Evolutionary conservation across 768 basidiomycete species (phyloP).

Genomic region (Mycena metata): DNA sequence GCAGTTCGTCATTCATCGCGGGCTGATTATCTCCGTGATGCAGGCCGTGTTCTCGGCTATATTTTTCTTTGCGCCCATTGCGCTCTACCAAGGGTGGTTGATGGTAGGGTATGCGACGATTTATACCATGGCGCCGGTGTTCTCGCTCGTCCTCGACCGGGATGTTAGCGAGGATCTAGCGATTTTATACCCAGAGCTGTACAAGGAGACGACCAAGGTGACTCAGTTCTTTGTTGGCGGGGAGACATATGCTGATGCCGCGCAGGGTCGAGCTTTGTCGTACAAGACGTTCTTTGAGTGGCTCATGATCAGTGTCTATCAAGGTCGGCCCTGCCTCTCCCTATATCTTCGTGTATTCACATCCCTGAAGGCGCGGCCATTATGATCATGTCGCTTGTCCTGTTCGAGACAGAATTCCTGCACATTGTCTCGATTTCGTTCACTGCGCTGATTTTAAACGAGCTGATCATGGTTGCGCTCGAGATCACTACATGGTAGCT

Average conservation of each 20-base stretch:
- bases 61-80: conserved; percentile 95
- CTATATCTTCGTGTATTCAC: conserved; percentile 2
- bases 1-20: conserved; percentile 98
- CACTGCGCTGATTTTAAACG: conserved; percentile 94
- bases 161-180: conserved; percentile 98
- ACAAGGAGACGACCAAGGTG: conserved; percentile 98
- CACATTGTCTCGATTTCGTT: conserved; percentile 99
- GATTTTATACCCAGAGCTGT: conserved; percentile 95
- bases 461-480: conserved; percentile 98
- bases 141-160: conserved; percentile 94
- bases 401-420: conserved; percentile 97
- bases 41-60: conserved; percentile 97
- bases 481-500: conserved; percentile 95
- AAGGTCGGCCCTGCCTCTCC: conserved; percentile 67
- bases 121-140: conserved; percentile 99
- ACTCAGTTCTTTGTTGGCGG: conserved; percentile 46
- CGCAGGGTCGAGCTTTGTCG: conserved; percentile 91
- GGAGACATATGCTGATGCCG: conserved; percentile 8
- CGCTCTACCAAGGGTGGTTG: conserved; percentile 97
- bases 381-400: conserved; percentile 96
- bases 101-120: conserved; percentile 97
- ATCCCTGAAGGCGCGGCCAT: conserved; percentile 84
- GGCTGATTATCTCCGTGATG: conserved; percentile 97
- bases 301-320: conserved; percentile 97
- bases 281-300: conserved; percentile 99